Conservation (phyloP, 1,284 basidiomycete genomes). For the Ustilago hordei region DNA sequence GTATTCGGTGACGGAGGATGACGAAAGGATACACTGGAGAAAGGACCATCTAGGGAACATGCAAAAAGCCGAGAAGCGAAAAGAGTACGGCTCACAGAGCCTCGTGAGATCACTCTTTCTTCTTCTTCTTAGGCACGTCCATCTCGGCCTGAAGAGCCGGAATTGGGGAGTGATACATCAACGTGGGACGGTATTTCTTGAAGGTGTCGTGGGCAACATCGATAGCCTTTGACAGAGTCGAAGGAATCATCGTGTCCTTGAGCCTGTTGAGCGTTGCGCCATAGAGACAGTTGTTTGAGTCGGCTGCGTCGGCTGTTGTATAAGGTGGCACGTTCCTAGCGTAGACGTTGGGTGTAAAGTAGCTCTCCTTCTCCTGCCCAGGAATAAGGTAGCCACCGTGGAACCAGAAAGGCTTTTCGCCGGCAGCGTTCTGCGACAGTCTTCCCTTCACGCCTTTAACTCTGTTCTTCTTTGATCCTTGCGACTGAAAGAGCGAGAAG, state of each 20-base stretch:
- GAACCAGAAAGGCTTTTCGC: slow-evolving; percentile 49
- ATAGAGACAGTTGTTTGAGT: slow-evolving; percentile 31
- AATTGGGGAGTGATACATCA: slow-evolving; percentile 21
- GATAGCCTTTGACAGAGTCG: slow-evolving; percentile 22
- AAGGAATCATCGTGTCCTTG: slow-evolving; percentile 24
- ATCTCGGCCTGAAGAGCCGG: slow-evolving; percentile 8
- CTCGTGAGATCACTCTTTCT: background rate
- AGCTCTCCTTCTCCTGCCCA: slow-evolving; percentile 20
- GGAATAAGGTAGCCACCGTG: slow-evolving; percentile 29
- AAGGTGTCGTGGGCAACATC: slow-evolving; percentile 34
- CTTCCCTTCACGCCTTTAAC: slow-evolving; percentile 8
- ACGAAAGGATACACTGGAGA: background rate
- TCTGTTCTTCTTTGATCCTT: slow-evolving; percentile 9
- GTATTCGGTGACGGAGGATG: background rate
- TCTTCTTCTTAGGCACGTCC: background rate
- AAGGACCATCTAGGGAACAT: background rate
- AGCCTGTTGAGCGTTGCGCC: slow-evolving; percentile 42
- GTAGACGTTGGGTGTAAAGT: slow-evolving; percentile 45
- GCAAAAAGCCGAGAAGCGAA: background rate
- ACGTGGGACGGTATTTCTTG: slow-evolving; percentile 14
- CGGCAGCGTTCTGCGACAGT: slow-evolving; percentile 19
- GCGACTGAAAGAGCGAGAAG: slow-evolving; percentile 29
- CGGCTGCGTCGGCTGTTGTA: slow-evolving; percentile 20
- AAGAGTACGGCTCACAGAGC: background rate
- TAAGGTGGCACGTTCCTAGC: slow-evolving; percentile 34